Evolutionary conservation across 345 rosid genomes (phyloP).

Genomic region (Anastatica hierochuntica): DNA sequence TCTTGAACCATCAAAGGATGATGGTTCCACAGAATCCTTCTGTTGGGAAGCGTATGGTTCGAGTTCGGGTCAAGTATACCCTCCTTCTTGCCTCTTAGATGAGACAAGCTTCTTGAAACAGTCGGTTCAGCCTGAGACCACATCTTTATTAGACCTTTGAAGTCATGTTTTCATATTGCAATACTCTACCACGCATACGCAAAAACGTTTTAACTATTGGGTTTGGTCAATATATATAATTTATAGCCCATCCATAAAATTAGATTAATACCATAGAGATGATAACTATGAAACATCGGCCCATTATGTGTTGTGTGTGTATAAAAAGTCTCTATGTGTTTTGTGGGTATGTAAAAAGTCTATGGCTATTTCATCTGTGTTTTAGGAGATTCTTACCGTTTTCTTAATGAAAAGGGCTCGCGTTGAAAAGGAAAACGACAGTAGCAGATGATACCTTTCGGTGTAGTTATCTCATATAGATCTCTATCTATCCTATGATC

Average conservation of each 20-base stretch:
- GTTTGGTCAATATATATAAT: background rate
- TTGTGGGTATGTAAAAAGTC: no score
- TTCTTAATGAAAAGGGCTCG: no score
- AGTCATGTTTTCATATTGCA: background rate
- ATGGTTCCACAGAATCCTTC: conserved; percentile 36
- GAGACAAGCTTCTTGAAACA: conserved; percentile 34
- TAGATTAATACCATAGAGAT: no score
- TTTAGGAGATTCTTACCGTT: no score
- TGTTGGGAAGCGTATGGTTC: conserved; percentile 82
- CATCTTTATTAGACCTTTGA: conserved; percentile 29
- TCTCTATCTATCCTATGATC: background rate
- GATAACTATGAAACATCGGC: no score
- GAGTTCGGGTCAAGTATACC: conserved; percentile 42
- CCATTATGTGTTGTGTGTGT: no score
- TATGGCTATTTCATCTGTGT: no score
- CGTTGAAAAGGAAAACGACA: background rate
- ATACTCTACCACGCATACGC: background rate
- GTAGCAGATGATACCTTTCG: no score
- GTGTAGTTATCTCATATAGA: conserved; percentile 13
- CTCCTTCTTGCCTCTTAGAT: conserved; percentile 48
- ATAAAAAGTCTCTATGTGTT: no score
- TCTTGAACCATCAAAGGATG: conserved; percentile 32
- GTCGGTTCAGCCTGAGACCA: conserved; percentile 21
- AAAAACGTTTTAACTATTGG: background rate
- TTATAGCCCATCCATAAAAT: no score